These are phyloP conservation scores for Plantago major DNA, from an alignment of 257 asterid genomes.

Conservation along the genomic window DNA sequence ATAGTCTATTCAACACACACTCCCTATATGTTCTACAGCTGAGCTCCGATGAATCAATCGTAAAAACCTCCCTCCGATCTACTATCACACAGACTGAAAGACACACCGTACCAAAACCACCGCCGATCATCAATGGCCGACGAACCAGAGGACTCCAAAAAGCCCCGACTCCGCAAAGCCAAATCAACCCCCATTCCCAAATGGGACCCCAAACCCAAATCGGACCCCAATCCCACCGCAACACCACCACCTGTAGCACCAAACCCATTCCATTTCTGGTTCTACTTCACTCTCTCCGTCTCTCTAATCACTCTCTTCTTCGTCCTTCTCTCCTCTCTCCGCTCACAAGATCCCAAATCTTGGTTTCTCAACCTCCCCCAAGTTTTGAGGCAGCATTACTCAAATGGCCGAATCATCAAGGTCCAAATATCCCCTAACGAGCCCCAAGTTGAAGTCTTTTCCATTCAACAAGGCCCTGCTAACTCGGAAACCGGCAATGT, in stretches of 20 bases:
- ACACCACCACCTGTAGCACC: slow-evolving; percentile 29
- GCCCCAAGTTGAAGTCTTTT: slow-evolving; percentile 73
- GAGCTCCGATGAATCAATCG: too few species aligned
- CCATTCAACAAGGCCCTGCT: slow-evolving; percentile 58
- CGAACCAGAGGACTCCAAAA: slow-evolving; percentile 39
- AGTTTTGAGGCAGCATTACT: slow-evolving; percentile 60
- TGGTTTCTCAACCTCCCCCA: slow-evolving; percentile 80
- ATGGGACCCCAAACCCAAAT: slow-evolving; percentile 30
- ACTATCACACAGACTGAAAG: not conserved
- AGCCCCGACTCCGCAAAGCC: slow-evolving; percentile 25
- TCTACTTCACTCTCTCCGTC: slow-evolving; percentile 55
- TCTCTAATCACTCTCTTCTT: slow-evolving; percentile 47
- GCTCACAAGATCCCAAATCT: slow-evolving; percentile 60
- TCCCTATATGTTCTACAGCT: too few species aligned
- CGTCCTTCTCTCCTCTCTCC: slow-evolving; percentile 46
- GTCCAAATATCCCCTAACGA: slow-evolving; percentile 61
- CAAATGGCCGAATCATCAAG: slow-evolving; percentile 65
- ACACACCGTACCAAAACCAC: not conserved
- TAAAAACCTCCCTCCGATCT: not conserved
- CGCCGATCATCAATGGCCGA: slow-evolving; percentile 52
- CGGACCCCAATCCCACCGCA: slow-evolving; percentile 28
- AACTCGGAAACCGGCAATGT: slow-evolving; percentile 49
- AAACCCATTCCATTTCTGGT: slow-evolving; percentile 82
- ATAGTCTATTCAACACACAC: too few species aligned
- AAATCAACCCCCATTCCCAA: slow-evolving; percentile 31